These are phyloP conservation scores for Saussurea involucrata DNA, from an alignment of 129 eudicot species.

Conservation along the genomic window DNA sequence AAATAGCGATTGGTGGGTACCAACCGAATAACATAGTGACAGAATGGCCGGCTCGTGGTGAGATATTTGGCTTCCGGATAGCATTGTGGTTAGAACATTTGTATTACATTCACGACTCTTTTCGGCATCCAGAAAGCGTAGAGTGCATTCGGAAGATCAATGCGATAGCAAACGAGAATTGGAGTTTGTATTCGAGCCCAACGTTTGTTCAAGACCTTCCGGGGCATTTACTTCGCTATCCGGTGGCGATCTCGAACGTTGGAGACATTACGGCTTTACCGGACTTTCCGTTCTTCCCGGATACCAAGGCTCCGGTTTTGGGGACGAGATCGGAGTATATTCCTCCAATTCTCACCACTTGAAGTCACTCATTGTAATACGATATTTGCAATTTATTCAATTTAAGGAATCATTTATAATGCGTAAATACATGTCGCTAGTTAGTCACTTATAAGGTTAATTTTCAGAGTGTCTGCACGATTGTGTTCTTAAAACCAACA, in stretches of 20 bases:
- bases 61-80: constrained; percentile 57
- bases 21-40: constrained; percentile 62
- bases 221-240: constrained; percentile 80
- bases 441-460: neutral
- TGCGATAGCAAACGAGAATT: constrained; percentile 47
- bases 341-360: constrained; percentile 82
- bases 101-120: constrained; percentile 14
- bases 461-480: no score
- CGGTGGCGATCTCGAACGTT: constrained; percentile 33
- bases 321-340: constrained; percentile 50
- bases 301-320: constrained; percentile 76
- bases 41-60: constrained; percentile 41
- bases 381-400: neutral
- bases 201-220: constrained; percentile 47
- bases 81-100: constrained; percentile 87
- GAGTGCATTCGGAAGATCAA: constrained; percentile 58
- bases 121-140: constrained; percentile 48
- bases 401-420: neutral
- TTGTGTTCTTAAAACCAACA: no score
- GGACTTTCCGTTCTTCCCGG: constrained; percentile 71
- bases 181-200: constrained; percentile 54
- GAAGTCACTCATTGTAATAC: constrained; percentile 5
- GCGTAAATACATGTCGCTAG: neutral
- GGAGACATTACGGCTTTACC: constrained; percentile 52
- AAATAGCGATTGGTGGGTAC: constrained; percentile 92